phyloP scores from a whole-genome alignment of 768 basidiomycete species.

The Auriscalpium microsporum region DNA sequence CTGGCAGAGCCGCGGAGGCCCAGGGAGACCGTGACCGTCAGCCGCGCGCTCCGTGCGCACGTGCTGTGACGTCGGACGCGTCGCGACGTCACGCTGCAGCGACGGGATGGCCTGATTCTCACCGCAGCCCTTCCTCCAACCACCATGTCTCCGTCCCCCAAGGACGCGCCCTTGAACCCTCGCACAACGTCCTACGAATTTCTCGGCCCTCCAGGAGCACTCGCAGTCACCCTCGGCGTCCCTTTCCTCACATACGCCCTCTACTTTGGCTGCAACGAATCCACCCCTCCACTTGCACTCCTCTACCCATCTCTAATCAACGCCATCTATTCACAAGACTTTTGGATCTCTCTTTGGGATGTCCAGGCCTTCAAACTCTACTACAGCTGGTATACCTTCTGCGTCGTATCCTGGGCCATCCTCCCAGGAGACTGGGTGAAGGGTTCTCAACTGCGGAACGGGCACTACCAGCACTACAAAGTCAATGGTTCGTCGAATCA shows the following conservation, averaged over 20 bases:
- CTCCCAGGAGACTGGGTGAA: constrained; percentile 49
- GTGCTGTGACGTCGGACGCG: no score
- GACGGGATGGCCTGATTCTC: no score
- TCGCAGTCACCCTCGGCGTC: constrained; percentile 60
- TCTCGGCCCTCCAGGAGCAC: constrained; percentile 70
- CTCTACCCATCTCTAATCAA: constrained; percentile 36
- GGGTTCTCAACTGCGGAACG: constrained; percentile 51
- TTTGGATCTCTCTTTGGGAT: constrained; percentile 81
- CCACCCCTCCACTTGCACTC: constrained; percentile 36
- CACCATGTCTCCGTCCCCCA: not conserved
- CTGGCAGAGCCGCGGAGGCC: no score
- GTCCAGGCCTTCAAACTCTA: constrained; percentile 69
- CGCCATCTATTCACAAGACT: constrained; percentile 40
- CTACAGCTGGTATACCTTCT: constrained; percentile 86
- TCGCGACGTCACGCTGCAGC: no score
- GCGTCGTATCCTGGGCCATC: constrained; percentile 69
- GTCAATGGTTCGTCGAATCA: constrained; percentile 65
- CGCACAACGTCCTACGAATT: constrained; percentile 73
- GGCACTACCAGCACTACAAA: constrained; percentile 76
- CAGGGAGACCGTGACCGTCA: no score
- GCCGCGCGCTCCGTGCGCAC: no score
- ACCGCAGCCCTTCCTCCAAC: no score
- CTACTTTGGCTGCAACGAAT: constrained; percentile 71
- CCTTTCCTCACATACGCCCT: constrained; percentile 67
- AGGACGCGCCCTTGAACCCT: constrained; percentile 41